Base-by-base conservation (phyloP, 202 grass and related monocot species). In the Zoysia matrella region DNA sequence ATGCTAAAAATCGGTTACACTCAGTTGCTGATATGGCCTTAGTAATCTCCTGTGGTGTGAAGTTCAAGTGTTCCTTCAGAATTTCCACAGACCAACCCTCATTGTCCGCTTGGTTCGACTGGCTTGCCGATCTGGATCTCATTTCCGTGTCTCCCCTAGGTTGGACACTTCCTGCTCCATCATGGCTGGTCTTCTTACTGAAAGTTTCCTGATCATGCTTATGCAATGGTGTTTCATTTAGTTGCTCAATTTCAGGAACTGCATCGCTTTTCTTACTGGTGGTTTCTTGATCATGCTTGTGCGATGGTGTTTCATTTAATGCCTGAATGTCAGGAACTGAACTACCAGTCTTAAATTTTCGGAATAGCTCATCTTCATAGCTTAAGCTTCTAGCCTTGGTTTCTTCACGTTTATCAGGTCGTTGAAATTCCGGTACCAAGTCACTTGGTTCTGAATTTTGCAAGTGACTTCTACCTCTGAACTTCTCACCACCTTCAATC, bases 21-120 rank as follows among this genome's bases (percentile, higher is more conserved):
- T 92, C 89, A 47, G 91, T 91, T 30, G 79, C 78, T 69, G 89
- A 81, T 69, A 99, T 74, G 47, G 85, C 82, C 60, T 82, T 86
- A 53, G 55, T 91, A 58, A 99, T 80, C 79, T 92, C 84, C 0
- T 86, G 79, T 0, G 87, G 89, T 1, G 87, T 73, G 83, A 91
- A 90, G 77, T 87, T 84, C 66, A 80, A 69, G 4, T 74, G 79
- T 48, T 88, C 53, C 58, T 85, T 89, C 61, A 82, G 63, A 7
- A 44, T 74, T 58, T 88, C 76, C 49, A 90, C 0, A 71, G 79
- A 86, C 88, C 69, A 86, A 11, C 64, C 40, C 40, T 55, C 52
- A 45, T 65, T 56, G 4, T 82, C 83, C 4, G 22, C 12, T 85
- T 87, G 74, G 70, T 77, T 76, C 3, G 79, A 49, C 61, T 71